Percentiles rank a stretch among this genome's conserved stretches.
Conservation (phyloP, 129 eudicot species). For the Heracleum sosnowskyi region DNA sequence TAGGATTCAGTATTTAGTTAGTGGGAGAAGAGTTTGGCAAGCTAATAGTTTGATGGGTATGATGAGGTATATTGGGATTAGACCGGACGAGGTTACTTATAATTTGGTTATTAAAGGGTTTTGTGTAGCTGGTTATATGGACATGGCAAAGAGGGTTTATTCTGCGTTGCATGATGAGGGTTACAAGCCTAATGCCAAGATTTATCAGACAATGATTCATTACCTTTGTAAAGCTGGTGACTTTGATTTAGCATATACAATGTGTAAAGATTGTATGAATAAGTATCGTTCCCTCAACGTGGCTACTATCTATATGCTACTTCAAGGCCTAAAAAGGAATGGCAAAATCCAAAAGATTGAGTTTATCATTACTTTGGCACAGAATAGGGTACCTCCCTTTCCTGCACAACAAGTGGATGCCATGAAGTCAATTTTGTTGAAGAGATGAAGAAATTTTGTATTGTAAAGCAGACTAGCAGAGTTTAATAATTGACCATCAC, state of each 20-base stretch:
- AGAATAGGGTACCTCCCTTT: conserved; percentile 60
- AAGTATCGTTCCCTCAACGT: conserved; percentile 59
- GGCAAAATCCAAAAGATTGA: conserved; percentile 46
- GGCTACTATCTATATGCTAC: conserved; percentile 46
- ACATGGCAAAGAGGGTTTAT: conserved; percentile 81
- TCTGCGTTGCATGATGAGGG: conserved; percentile 59
- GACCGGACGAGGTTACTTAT: conserved; percentile 70
- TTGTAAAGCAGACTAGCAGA: background rate
- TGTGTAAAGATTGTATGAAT: conserved; percentile 65
- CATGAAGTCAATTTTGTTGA: conserved; percentile 44
- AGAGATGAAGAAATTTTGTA: conserved; percentile 26
- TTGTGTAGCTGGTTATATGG: conserved; percentile 46
- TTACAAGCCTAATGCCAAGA: conserved; percentile 60
- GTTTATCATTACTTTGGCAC: conserved; percentile 41
- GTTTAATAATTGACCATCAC: background rate
- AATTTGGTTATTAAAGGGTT: conserved; percentile 89
- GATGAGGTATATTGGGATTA: conserved; percentile 45
- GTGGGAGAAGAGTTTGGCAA: conserved; percentile 61
- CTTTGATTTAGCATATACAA: conserved; percentile 59
- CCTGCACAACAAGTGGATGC: conserved; percentile 26
- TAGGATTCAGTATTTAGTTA: conserved; percentile 77
- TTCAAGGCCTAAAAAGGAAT: conserved; percentile 47
- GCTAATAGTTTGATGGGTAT: conserved; percentile 66
- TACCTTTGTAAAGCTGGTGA: conserved; percentile 63
- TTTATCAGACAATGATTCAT: conserved; percentile 89